Conservation (phyloP, 441 rosid genomes). For the Populus hybrid region DNA sequence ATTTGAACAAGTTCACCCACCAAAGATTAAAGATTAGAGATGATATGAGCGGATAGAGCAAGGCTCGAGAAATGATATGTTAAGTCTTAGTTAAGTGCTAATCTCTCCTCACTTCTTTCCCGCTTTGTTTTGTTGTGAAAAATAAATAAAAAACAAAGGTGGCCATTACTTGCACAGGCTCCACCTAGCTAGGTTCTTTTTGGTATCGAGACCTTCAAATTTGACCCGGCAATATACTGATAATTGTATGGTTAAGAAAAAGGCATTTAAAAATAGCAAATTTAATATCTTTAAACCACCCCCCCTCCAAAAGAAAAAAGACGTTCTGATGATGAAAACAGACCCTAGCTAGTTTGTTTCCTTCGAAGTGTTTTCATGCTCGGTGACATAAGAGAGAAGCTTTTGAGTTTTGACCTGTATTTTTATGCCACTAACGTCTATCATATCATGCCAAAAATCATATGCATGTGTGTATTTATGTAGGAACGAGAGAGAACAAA, state of each 20-base stretch:
- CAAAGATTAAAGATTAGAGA: constrained; percentile 8
- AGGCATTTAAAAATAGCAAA: constrained; percentile 2
- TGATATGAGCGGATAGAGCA: constrained; percentile 28
- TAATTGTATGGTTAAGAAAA: constrained; percentile 8
- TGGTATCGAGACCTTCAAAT: constrained; percentile 48
- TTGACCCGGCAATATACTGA: constrained; percentile 17
- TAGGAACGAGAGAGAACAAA: too few species aligned
- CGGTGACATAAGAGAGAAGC: constrained; percentile 20
- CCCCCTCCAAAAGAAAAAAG: too few species aligned
- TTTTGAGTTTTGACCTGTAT: too few species aligned
- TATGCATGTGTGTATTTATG: too few species aligned
- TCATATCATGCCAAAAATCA: too few species aligned
- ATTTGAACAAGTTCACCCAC: background rate
- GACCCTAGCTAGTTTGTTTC: constrained; percentile 20
- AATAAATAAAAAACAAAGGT: background rate
- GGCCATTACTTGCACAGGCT: constrained; percentile 18
- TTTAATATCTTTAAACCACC: background rate
- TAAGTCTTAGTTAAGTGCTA: constrained; percentile 13
- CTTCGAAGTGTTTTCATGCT: constrained; percentile 31
- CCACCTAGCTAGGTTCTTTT: constrained; percentile 15
- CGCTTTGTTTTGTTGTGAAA: background rate
- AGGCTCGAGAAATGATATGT: constrained; percentile 71
- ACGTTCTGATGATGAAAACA: background rate
- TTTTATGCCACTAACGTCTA: too few species aligned
- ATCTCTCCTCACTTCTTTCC: background rate